Percentiles rank a stretch among this genome's conserved stretches.
Conservation (phyloP, 2,329 filamentous ascomycete species). For the Fusarium anguioides region DNA sequence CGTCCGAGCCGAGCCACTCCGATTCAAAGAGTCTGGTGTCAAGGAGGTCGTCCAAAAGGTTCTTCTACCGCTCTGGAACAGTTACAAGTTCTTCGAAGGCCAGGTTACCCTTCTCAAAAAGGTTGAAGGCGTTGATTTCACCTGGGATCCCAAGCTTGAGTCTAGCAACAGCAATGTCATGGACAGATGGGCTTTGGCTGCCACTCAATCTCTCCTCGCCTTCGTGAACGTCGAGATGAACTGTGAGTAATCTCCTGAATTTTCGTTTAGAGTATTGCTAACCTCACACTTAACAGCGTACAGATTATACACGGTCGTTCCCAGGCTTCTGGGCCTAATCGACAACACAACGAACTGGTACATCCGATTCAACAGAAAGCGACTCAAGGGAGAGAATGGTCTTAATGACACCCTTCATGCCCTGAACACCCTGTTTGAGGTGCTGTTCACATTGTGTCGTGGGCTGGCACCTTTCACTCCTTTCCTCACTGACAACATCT, state of each 20-base stretch:
- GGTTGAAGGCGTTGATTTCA: conserved; percentile 78
- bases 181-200: conserved; percentile 95
- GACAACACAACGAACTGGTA: conserved; percentile 99
- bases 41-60: conserved; percentile 96
- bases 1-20: conserved; percentile 87
- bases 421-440: conserved; percentile 93
- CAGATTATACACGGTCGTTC: conserved; percentile 90
- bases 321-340: conserved; percentile 82
- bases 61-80: conserved; percentile 92
- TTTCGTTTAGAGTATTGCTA: background rate
- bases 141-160: conserved; percentile 81
- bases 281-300: conserved; percentile 60
- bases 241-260: conserved; percentile 59
- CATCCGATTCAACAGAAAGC: conserved; percentile 91
- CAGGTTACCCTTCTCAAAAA: conserved; percentile 90
- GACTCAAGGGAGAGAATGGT: conserved; percentile 90
- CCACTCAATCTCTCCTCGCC: conserved; percentile 88
- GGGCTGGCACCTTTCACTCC: conserved; percentile 94
- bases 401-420: conserved; percentile 88
- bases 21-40: conserved; percentile 91
- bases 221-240: conserved; percentile 96
- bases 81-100: conserved; percentile 94
- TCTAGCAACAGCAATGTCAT: conserved; percentile 88
- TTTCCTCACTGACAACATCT: conserved; percentile 96
- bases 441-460: conserved; percentile 87